Conservation (phyloP, 371 early-diverging fungal genomes). For the Apophysomyces sp. region DNA sequence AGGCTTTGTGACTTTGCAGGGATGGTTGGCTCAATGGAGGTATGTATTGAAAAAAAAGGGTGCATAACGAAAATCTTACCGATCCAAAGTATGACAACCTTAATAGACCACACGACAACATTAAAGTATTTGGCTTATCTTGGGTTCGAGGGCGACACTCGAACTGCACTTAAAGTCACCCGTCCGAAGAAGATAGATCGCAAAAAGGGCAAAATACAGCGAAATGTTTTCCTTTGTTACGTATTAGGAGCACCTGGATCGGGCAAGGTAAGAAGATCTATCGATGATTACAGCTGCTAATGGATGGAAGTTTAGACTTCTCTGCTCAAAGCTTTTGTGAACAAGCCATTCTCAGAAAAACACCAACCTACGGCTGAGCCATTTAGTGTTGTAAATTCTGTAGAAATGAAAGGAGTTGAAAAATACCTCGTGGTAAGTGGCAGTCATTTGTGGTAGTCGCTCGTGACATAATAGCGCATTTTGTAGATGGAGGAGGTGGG, state of each 20-base stretch:
- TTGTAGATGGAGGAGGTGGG: slow-evolving; percentile 90
- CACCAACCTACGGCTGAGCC: slow-evolving; percentile 78
- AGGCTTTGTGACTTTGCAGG: slow-evolving; percentile 91
- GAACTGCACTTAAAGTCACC: slow-evolving; percentile 69
- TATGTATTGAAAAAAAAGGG: slow-evolving; percentile 20
- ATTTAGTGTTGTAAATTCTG: slow-evolving; percentile 88
- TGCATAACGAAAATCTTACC: neutral
- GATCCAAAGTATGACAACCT: slow-evolving; percentile 85
- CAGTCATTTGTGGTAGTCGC: neutral
- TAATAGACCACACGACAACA: slow-evolving; percentile 85
- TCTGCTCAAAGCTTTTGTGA: slow-evolving; percentile 80
- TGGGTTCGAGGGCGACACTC: slow-evolving; percentile 85
- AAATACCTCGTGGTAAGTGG: slow-evolving; percentile 85
- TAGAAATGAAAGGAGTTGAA: slow-evolving; percentile 91
- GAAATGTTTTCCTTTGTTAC: slow-evolving; percentile 90
- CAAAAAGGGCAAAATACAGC: slow-evolving; percentile 79
- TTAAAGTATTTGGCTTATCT: slow-evolving; percentile 93
- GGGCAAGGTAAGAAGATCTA: slow-evolving; percentile 73
- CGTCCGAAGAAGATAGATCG: slow-evolving; percentile 66
- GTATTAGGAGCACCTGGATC: slow-evolving; percentile 92
- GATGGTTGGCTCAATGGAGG: slow-evolving; percentile 98
- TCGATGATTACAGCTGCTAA: neutral
- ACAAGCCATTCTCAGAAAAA: slow-evolving; percentile 72
- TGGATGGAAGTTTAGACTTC: slow-evolving; percentile 61
- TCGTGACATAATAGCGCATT: neutral